Percentiles rank a stretch among this genome's conserved stretches.
phyloP scores from a whole-genome alignment of 441 rosid genomes.

The Gossypium schwendimanii region DNA sequence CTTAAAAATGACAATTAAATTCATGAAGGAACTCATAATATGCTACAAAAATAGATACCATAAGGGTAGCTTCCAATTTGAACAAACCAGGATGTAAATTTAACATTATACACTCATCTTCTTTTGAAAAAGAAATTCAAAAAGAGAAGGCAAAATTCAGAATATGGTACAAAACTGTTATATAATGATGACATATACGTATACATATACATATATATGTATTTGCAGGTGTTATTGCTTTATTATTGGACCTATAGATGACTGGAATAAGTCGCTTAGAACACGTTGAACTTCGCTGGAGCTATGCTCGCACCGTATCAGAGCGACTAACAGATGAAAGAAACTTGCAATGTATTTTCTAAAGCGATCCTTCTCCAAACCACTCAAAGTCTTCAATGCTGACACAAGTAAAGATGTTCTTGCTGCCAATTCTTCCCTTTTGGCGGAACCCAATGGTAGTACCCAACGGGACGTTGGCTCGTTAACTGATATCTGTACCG shows the following conservation, averaged over 20 bases:
- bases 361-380: constrained; percentile 49
- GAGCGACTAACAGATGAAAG: constrained; percentile 78
- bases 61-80: not conserved
- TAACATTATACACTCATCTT: not conserved
- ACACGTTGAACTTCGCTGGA: constrained; percentile 65
- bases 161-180: constrained; percentile 21
- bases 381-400: constrained; percentile 48
- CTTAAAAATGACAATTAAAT: not conserved
- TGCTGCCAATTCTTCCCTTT: constrained; percentile 76
- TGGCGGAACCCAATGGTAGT: constrained; percentile 61
- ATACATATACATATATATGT: not conserved
- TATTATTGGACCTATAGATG: constrained; percentile 70
- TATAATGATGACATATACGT: not conserved
- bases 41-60: not conserved
- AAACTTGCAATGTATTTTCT: constrained; percentile 43
- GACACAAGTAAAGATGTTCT: constrained; percentile 63
- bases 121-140: not conserved
- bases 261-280: constrained; percentile 52
- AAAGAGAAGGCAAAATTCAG: not conserved
- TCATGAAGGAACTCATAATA: not conserved
- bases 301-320: constrained; percentile 77
- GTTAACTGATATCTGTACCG: constrained; percentile 18
- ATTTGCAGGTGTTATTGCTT: constrained; percentile 23
- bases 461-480: constrained; percentile 44
- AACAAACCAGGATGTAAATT: not conserved